Percentiles rank a stretch among this genome's conserved stretches.
Evolutionary conservation across 2,329 filamentous ascomycete species (phyloP).

Genomic region (Beauveria sp.): DNA sequence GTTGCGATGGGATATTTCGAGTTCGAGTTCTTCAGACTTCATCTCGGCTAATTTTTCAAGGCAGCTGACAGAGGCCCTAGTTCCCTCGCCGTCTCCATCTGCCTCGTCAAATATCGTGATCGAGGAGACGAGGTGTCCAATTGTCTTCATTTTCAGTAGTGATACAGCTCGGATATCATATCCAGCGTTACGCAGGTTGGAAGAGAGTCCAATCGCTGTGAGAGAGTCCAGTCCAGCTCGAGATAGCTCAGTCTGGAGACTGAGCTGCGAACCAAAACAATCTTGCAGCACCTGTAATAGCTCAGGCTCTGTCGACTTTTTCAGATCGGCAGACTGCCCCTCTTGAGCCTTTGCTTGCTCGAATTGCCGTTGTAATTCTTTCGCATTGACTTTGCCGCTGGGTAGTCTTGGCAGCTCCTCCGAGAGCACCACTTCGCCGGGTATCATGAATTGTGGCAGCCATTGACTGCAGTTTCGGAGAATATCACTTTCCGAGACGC

Average conservation of each 20-base stretch:
- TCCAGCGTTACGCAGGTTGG: conserved; percentile 50
- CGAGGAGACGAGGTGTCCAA: conserved; percentile 16
- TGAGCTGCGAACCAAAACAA: conserved; percentile 21
- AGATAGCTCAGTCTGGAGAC: not conserved
- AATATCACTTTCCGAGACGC: conserved; percentile 34
- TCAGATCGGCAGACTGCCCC: not conserved
- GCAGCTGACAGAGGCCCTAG: not conserved
- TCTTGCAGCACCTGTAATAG: conserved; percentile 26
- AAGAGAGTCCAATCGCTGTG: conserved; percentile 45
- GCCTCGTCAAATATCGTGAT: conserved; percentile 13
- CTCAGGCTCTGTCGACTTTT: not conserved
- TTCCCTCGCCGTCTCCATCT: not conserved
- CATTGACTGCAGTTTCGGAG: conserved; percentile 58
- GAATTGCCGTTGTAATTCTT: conserved; percentile 49
- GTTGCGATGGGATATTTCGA: conserved; percentile 10
- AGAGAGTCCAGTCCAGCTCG: conserved; percentile 45
- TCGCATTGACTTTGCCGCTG: conserved; percentile 78
- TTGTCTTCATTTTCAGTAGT: conserved; percentile 49
- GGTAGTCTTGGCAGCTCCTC: conserved; percentile 63
- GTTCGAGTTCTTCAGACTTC: not conserved
- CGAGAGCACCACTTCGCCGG: conserved; percentile 61
- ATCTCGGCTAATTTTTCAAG: not conserved
- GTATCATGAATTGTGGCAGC: conserved; percentile 80
- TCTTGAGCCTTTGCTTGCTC: conserved; percentile 13
- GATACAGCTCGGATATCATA: conserved; percentile 50